Evolutionary conservation across 225 moss, liverwort and hornwort genomes (phyloP).

Genomic region (Bryum argenteum): DNA sequence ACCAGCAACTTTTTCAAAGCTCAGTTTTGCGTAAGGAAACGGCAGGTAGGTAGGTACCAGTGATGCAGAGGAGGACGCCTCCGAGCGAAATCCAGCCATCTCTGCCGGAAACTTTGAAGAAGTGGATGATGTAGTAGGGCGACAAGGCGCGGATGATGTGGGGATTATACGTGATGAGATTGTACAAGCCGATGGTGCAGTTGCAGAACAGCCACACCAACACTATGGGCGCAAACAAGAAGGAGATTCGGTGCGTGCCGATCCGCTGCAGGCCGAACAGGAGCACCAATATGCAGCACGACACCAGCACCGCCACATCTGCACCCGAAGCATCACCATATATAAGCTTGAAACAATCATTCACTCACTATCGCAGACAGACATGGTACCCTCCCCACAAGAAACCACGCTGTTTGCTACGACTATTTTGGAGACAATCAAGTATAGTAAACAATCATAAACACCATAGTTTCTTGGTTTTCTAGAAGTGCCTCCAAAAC

Average conservation of each 20-base stretch:
- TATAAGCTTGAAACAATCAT: no score
- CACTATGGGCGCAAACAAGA: conserved; percentile 82
- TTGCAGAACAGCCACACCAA: conserved; percentile 76
- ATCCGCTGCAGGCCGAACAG: conserved; percentile 70
- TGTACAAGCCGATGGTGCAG: conserved; percentile 68
- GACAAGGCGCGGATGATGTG: conserved; percentile 58
- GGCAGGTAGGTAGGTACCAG: conserved; percentile 44
- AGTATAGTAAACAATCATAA: no score
- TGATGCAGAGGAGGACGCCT: conserved; percentile 79
- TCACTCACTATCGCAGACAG: no score
- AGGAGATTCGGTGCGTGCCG: conserved; percentile 76
- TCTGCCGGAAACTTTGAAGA: conserved; percentile 58
- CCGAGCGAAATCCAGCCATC: conserved; percentile 80
- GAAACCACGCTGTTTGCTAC: no score
- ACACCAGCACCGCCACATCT: conserved; percentile 60
- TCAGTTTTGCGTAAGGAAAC: neutral
- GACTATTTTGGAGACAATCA: no score
- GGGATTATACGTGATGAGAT: conserved; percentile 56
- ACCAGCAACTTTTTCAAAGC: no score
- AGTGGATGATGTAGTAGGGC: conserved; percentile 71
- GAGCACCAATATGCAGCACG: conserved; percentile 67
- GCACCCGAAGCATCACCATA: conserved; percentile 14
- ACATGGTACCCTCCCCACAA: no score
- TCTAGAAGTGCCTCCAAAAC: no score
- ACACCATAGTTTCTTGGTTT: no score